These are phyloP conservation scores for Kurtzmaniella quercitrusa DNA, from an alignment of 1,139 yeast species.

Conservation along the genomic window DNA sequence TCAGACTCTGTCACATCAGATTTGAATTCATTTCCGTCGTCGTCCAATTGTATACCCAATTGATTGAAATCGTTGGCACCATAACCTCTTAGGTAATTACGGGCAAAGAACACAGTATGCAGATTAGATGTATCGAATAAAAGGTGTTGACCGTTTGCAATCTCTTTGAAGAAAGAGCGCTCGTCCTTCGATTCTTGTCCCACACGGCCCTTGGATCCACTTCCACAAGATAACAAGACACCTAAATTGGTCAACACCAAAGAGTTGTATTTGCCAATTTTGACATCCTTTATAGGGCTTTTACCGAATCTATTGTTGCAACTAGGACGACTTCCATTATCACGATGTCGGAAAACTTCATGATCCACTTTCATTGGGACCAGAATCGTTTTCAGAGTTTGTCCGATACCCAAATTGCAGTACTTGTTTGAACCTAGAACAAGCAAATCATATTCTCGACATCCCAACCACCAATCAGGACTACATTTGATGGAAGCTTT, in stretches of 20 bases:
- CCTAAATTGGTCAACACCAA: slow-evolving; percentile 54
- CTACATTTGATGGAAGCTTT: slow-evolving; percentile 2
- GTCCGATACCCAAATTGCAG: slow-evolving; percentile 66
- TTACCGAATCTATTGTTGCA: neutral
- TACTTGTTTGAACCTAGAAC: slow-evolving; percentile 66
- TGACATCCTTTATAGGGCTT: slow-evolving; percentile 19
- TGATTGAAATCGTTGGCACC: slow-evolving; percentile 69
- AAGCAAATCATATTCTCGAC: slow-evolving; percentile 60
- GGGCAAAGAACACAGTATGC: slow-evolving; percentile 54
- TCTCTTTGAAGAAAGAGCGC: slow-evolving; percentile 33
- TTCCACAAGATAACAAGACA: slow-evolving; percentile 58
- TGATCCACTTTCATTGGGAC: slow-evolving; percentile 27
- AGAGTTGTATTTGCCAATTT: slow-evolving; percentile 65
- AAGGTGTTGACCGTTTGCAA: slow-evolving; percentile 30
- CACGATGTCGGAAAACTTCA: slow-evolving; percentile 15
- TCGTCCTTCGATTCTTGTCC: slow-evolving; percentile 47
- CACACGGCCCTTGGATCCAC: slow-evolving; percentile 66
- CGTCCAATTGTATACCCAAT: slow-evolving; percentile 51
- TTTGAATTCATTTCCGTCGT: slow-evolving; percentile 7
- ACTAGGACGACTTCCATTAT: neutral
- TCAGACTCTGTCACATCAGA: slow-evolving; percentile 33
- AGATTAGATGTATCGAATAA: slow-evolving; percentile 55
- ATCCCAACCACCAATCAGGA: slow-evolving; percentile 27
- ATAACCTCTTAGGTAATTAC: slow-evolving; percentile 66
- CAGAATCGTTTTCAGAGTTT: slow-evolving; percentile 49